These are phyloP conservation scores for Trichosporon asahii DNA, from an alignment of 1,284 basidiomycete species.

Conservation along the genomic window DNA sequence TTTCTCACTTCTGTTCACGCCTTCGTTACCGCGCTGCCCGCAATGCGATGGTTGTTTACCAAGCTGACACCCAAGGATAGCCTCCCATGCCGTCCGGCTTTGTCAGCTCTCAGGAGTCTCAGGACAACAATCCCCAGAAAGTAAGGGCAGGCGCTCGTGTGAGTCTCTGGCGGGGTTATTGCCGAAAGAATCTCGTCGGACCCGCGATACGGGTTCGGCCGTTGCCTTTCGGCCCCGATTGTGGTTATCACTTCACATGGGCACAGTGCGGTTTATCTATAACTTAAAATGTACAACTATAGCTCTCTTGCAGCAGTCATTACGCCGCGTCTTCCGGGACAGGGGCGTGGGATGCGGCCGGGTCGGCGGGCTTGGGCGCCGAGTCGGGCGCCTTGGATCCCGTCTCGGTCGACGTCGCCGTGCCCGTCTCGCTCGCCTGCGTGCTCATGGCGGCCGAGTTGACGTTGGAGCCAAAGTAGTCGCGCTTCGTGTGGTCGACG, in stretches of 20 bases:
- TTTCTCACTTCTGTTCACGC: neutral
- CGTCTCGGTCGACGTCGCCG: neutral
- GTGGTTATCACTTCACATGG: neutral
- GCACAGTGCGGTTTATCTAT: conserved; percentile 1
- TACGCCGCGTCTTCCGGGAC: neutral
- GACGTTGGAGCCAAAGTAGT: conserved; percentile 20
- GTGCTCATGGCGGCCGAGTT: neutral
- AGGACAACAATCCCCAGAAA: neutral
- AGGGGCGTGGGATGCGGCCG: neutral
- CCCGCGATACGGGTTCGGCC: too few relatives aligned
- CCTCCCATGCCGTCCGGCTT: neutral
- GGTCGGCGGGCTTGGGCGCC: neutral
- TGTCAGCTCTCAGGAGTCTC: neutral
- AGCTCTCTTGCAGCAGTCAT: neutral
- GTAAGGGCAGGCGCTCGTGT: neutral
- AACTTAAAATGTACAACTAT: conserved; percentile 1
- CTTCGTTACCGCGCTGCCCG: too few relatives aligned
- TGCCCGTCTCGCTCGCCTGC: neutral
- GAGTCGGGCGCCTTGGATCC: neutral
- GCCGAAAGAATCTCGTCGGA: neutral
- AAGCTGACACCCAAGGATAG: too few relatives aligned
- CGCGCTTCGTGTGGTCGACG: conserved; percentile 18
- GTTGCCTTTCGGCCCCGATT: neutral
- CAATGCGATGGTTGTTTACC: too few relatives aligned
- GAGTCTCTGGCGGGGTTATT: neutral